Evolutionary conservation across 768 basidiomycete species (phyloP).

Genomic region (Lactarius hatsudake): DNA sequence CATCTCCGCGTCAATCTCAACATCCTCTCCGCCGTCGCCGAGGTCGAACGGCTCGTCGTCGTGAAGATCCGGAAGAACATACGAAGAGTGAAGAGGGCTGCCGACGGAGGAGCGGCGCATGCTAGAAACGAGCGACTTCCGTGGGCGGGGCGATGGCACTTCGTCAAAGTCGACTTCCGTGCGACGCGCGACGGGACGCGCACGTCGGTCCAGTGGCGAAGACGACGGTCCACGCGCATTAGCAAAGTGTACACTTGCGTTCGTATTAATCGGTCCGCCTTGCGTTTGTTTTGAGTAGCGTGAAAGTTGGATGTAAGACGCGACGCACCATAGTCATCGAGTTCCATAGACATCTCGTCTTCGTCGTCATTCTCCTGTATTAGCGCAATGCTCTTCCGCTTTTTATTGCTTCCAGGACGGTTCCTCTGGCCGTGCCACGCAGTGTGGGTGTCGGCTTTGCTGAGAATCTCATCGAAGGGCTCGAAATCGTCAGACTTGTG

Average conservation of each 20-base stretch:
- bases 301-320: conserved; percentile 29
- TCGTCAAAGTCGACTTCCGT: conserved; percentile 39
- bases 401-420: conserved; percentile 38
- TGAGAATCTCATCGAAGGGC: conserved; percentile 71
- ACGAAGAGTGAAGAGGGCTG: conserved; percentile 22
- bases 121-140: conserved; percentile 28
- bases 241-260: conserved; percentile 35
- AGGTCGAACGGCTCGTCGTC: conserved; percentile 27
- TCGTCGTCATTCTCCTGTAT: conserved; percentile 37
- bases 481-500: conserved; percentile 81
- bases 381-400: conserved; percentile 36
- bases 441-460: conserved; percentile 64
- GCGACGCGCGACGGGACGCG: conserved; percentile 31
- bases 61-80: conserved; percentile 25
- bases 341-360: conserved; percentile 77
- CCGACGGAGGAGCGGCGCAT: conserved; percentile 28
- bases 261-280: conserved; percentile 26
- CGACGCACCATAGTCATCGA: conserved; percentile 56
- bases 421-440: conserved; percentile 52
- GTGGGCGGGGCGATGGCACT: conserved; percentile 36
- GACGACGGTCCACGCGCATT: conserved; percentile 30
- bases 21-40: conserved; percentile 23
- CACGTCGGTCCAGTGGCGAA: conserved; percentile 34
- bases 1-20: conserved; percentile 35
- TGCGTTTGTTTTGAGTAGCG: background rate